These are phyloP conservation scores for Auxenochlorella pyrenoidosa DNA, from an alignment of 139 green algal genomes.

Conservation along the genomic window DNA sequence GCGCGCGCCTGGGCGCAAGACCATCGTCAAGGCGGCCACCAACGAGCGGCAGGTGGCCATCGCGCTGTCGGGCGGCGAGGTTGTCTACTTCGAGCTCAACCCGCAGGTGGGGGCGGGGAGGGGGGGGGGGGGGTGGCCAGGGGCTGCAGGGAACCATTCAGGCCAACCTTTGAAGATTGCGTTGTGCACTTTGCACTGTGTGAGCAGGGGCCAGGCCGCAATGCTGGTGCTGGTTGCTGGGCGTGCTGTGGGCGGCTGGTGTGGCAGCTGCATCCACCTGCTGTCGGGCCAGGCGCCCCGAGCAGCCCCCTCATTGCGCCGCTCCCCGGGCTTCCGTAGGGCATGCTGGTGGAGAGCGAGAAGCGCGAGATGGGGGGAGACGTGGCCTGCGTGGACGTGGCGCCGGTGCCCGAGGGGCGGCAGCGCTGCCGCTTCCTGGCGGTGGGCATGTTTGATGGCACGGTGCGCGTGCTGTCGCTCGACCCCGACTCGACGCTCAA, in stretches of 20 bases:
- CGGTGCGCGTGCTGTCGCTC: conserved; percentile 89
- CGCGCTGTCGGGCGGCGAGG: conserved; percentile 87
- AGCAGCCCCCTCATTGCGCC: no score
- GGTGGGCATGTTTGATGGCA: conserved; percentile 84
- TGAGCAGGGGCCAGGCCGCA: no score
- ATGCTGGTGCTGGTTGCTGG: no score
- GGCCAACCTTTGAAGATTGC: no score
- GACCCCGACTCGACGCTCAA: conserved; percentile 85
- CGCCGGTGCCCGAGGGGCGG: conserved; percentile 81
- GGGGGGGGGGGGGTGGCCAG: no score
- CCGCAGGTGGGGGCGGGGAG: conserved; percentile 35
- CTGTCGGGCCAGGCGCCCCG: no score
- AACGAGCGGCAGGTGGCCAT: conserved; percentile 90
- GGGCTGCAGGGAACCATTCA: no score
- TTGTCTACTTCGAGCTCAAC: conserved; percentile 98
- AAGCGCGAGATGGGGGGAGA: conserved; percentile 95
- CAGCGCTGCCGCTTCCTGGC: conserved; percentile 88
- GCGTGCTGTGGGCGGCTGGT: no score
- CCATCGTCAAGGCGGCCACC: conserved; percentile 70
- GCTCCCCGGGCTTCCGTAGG: conserved; percentile 4
- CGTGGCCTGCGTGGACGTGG: conserved; percentile 87
- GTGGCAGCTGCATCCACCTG: no score
- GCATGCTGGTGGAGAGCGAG: conserved; percentile 91
- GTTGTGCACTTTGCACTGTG: no score
- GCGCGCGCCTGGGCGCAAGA: conserved; percentile 84